These are phyloP conservation scores for Calonectria montana DNA, from an alignment of 2,329 filamentous ascomycete genomes.

Conservation along the genomic window DNA sequence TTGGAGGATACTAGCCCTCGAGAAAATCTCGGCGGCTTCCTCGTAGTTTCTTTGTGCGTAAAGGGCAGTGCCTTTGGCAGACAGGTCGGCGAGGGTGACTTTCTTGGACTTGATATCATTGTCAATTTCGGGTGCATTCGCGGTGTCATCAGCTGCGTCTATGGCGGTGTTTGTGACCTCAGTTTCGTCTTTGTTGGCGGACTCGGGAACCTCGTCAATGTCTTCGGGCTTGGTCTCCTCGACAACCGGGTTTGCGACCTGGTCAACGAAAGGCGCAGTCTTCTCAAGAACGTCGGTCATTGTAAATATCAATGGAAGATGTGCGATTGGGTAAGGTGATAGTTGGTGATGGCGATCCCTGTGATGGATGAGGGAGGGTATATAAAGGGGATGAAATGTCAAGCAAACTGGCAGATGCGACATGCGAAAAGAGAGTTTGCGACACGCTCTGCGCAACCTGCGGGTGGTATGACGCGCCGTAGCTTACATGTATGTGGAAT, in stretches of 20 bases:
- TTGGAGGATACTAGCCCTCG: constrained; percentile 89
- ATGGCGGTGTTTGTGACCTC: constrained; percentile 28
- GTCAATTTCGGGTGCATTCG: constrained; percentile 43
- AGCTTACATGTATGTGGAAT: constrained; percentile 13
- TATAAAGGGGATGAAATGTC: background rate
- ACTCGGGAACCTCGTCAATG: constrained; percentile 24
- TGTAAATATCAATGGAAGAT: constrained; percentile 14
- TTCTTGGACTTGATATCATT: constrained; percentile 63
- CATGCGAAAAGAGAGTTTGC: constrained; percentile 33
- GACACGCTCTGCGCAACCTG: constrained; percentile 32
- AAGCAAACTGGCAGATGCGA: constrained; percentile 5
- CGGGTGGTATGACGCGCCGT: constrained; percentile 37
- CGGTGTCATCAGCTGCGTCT: constrained; percentile 34
- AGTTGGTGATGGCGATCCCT: background rate
- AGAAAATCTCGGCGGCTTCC: constrained; percentile 87
- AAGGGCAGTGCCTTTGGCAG: constrained; percentile 82
- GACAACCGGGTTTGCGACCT: constrained; percentile 28
- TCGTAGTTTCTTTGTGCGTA: constrained; percentile 92
- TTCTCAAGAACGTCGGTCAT: constrained; percentile 48
- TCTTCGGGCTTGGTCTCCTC: constrained; percentile 28
- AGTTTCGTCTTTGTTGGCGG: constrained; percentile 29
- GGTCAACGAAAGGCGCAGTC: constrained; percentile 34
- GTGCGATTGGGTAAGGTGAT: background rate
- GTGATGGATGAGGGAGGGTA: background rate
- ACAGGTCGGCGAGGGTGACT: constrained; percentile 80